Percentiles rank a stretch among this genome's conserved stretches.
phyloP scores from a whole-genome alignment of 2,329 filamentous ascomycete genomes.

The Canariomyces notabilis region DNA sequence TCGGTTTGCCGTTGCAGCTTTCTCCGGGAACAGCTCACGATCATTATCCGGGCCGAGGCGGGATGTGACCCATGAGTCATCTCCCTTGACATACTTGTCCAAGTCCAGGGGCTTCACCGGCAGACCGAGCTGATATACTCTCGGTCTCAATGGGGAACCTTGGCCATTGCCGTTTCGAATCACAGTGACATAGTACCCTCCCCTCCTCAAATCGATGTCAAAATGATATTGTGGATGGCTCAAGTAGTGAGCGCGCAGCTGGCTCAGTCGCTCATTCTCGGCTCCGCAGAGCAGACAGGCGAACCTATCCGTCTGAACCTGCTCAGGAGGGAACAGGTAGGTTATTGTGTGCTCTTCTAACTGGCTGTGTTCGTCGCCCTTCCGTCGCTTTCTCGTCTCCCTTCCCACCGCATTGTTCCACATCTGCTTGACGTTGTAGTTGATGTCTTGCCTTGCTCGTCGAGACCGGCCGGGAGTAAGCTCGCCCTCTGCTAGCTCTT shows the following conservation, averaged over 20 bases:
- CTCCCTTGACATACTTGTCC: constrained; percentile 39
- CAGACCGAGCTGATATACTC: constrained; percentile 39
- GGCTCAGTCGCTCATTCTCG: constrained; percentile 42
- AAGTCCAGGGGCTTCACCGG: constrained; percentile 42
- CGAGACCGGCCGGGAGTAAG: constrained; percentile 49
- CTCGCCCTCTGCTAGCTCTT: constrained; percentile 43
- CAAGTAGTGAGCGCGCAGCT: constrained; percentile 46
- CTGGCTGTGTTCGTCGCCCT: constrained; percentile 19
- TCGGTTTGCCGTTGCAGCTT: constrained; percentile 12
- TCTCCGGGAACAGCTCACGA: constrained; percentile 24
- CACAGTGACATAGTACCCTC: constrained; percentile 38
- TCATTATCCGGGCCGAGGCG: constrained; percentile 37
- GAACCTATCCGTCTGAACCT: constrained; percentile 44
- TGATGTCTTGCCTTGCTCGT: constrained; percentile 42
- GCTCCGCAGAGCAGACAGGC: constrained; percentile 48
- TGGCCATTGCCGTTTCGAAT: constrained; percentile 25
- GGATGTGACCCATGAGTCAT: constrained; percentile 42
- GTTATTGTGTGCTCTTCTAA: constrained; percentile 40
- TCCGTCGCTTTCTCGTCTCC: constrained; percentile 41
- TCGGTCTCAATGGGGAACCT: constrained; percentile 24
- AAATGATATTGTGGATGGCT: constrained; percentile 43
- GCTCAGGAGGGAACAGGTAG: constrained; percentile 41
- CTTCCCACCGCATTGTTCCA: constrained; percentile 54
- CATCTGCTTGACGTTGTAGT: constrained; percentile 57
- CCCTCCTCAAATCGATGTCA: constrained; percentile 37